Evolutionary conservation across 2,329 filamentous ascomycete species (phyloP), one percentile per base, ranked within the genome.

Genomic region (Colletotrichum sp.): DNA sequence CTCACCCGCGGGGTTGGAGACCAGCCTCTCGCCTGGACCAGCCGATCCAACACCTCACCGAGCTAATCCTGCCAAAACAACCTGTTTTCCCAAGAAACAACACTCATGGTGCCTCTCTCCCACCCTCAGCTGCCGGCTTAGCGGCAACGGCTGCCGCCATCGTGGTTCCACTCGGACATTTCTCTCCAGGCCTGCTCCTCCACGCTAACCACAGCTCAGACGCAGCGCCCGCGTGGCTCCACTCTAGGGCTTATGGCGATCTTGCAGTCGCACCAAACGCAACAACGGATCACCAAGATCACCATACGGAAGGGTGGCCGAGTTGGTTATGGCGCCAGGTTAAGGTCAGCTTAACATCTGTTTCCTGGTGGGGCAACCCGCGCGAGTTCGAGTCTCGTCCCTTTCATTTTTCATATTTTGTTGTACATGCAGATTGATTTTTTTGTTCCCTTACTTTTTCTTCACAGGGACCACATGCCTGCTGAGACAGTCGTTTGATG

Each of bases 321-420:
- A 75, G 73, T 75, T 75, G 73, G 73, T 75, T 75, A 75, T 75
- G 73, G 73, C 73, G 73, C 73, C 73, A 75, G 73, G 73, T 75
- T 75, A 75, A 75, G 73, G 73, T 75, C 63, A 75, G 56, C 73
- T 68, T 75, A 75, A 72, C 73, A 75, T 75, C 69, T 75, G 56
- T 68, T 75, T 75, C 73, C 69, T 75, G 73, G 73, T 75, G 73
- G 73, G 73, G 73, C 73, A 75, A 75, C 73, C 73, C 73, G 73
- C 73, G 73, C 73, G 73, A 75, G 73, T 75, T 75, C 73, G 69
- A 75, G 69, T 75, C 73, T 75, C 73, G 73, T 75, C 73, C 73
- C 73, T 75, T 72, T 75, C 73, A 75, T 59, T 75, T 72, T 72
- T 24, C 14, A 9, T 6, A n/a, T 58, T 71, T 38, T 18, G 7